phyloP scores from a whole-genome alignment of 2,329 filamentous ascomycete genomes.

The Diaporthe sp. region DNA sequence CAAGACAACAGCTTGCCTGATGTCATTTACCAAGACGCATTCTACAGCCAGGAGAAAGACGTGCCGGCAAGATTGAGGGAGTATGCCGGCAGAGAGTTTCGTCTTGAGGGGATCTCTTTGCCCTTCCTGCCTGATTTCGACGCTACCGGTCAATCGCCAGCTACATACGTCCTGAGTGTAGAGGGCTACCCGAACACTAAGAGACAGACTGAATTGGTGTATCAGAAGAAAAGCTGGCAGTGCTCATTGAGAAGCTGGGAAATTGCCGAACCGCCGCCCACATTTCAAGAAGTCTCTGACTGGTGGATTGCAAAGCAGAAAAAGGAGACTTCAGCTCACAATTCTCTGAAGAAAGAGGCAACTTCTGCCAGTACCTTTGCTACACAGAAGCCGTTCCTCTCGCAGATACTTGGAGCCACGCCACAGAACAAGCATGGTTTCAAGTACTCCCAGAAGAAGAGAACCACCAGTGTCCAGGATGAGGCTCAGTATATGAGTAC shows the following conservation, averaged over 20 bases:
- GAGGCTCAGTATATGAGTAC: slow-evolving; percentile 95
- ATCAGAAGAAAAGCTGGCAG: slow-evolving; percentile 61
- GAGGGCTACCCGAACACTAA: slow-evolving; percentile 59
- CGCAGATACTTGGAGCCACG: slow-evolving; percentile 90
- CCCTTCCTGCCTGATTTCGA: slow-evolving; percentile 87
- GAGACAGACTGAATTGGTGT: slow-evolving; percentile 57
- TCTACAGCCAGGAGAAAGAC: slow-evolving; percentile 86
- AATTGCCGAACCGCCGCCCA: slow-evolving; percentile 76
- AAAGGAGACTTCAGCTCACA: slow-evolving; percentile 31
- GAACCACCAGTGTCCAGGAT: slow-evolving; percentile 80
- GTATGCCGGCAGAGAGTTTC: slow-evolving; percentile 90
- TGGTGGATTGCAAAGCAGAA: slow-evolving; percentile 69
- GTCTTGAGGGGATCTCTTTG: slow-evolving; percentile 77
- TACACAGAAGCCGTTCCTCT: slow-evolving; percentile 61
- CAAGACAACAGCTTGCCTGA: slow-evolving; percentile 68
- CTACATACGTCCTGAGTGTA: slow-evolving; percentile 64
- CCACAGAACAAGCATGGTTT: slow-evolving; percentile 85
- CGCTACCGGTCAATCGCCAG: slow-evolving; percentile 64
- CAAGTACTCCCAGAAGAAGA: slow-evolving; percentile 83
- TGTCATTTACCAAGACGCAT: slow-evolving; percentile 85
- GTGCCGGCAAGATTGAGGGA: slow-evolving; percentile 81
- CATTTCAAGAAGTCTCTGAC: slow-evolving; percentile 71
- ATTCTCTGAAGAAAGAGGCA: slow-evolving; percentile 31
- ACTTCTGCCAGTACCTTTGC: slow-evolving; percentile 36
- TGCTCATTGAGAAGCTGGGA: slow-evolving; percentile 82